Percentiles rank a stretch among this genome's conserved stretches.
Evolutionary conservation across 2,329 filamentous ascomycete species (phyloP).

Genomic region (Calonectria crousiana): DNA sequence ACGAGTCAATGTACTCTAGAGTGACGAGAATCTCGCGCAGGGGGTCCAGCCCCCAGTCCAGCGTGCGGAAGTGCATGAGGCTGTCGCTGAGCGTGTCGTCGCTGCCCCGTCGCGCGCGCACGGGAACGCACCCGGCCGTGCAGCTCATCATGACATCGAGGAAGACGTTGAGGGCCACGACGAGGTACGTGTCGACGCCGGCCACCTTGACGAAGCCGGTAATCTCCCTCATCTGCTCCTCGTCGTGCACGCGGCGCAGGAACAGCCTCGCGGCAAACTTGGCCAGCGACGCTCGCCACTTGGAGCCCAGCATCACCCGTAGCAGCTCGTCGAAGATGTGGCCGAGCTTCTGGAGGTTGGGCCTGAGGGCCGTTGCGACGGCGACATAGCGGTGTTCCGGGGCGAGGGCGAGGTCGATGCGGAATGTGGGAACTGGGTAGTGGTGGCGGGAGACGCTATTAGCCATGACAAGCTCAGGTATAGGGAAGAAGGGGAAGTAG

Average conservation of each 20-base stretch:
- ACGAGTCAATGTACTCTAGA: slow-evolving; percentile 28
- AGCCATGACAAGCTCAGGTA: background rate
- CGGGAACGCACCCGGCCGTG: slow-evolving; percentile 63
- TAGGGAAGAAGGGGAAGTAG: background rate
- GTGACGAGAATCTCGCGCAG: slow-evolving; percentile 24
- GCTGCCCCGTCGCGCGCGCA: background rate
- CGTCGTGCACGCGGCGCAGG: slow-evolving; percentile 61
- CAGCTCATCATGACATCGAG: slow-evolving; percentile 73
- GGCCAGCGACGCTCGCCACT: slow-evolving; percentile 37
- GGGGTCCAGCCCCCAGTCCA: slow-evolving; percentile 29
- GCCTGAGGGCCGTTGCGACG: slow-evolving; percentile 17
- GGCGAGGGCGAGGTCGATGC: background rate
- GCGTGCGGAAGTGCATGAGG: slow-evolving; percentile 65
- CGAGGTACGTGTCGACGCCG: slow-evolving; percentile 62
- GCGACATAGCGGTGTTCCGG: slow-evolving; percentile 21
- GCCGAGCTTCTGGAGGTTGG: slow-evolving; percentile 19
- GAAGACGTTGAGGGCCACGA: slow-evolving; percentile 70
- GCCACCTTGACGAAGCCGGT: slow-evolving; percentile 63
- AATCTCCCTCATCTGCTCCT: slow-evolving; percentile 70
- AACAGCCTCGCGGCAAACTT: slow-evolving; percentile 56
- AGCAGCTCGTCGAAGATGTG: slow-evolving; percentile 30
- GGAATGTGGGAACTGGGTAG: background rate
- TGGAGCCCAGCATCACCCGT: slow-evolving; percentile 27
- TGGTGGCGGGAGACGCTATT: background rate
- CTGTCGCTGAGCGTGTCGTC: slow-evolving; percentile 20